A percentile compares a stretch with the other conserved stretches of the same genome.
phyloP scores from a whole-genome alignment of 2,329 filamentous ascomycete genomes.

The Aspergillus vadensis region DNA sequence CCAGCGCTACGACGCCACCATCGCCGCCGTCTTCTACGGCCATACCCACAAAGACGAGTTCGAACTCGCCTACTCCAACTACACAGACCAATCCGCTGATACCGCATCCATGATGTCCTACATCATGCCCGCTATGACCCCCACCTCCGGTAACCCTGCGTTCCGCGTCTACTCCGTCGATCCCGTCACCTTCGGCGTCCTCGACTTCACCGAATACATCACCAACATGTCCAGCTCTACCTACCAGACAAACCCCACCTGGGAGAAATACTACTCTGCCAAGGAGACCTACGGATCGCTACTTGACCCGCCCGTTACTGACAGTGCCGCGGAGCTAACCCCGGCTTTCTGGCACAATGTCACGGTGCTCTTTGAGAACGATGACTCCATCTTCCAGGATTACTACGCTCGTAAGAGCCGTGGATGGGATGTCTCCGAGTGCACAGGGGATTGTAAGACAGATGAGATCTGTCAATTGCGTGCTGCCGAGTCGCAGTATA shows the following conservation, averaged over 20 bases:
- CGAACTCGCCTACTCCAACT: conserved; percentile 58
- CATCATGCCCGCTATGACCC: conserved; percentile 56
- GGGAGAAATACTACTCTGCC: conserved; percentile 51
- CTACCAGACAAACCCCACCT: conserved; percentile 55
- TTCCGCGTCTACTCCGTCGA: conserved; percentile 60
- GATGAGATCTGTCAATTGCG: conserved; percentile 50
- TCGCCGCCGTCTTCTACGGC: conserved; percentile 58
- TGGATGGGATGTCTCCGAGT: conserved; percentile 47
- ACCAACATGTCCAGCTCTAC: conserved; percentile 57
- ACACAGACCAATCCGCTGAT: conserved; percentile 44
- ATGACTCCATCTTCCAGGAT: conserved; percentile 50
- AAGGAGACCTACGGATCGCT: conserved; percentile 51
- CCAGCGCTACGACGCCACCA: conserved; percentile 57
- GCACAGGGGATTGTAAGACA: conserved; percentile 48
- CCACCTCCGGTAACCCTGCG: conserved; percentile 57
- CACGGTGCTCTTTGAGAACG: conserved; percentile 52
- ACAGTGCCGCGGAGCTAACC: conserved; percentile 54
- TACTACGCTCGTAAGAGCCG: conserved; percentile 54
- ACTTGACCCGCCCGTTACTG: conserved; percentile 34
- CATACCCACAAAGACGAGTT: conserved; percentile 59
- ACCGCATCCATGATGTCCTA: conserved; percentile 54
- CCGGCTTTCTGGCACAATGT: conserved; percentile 62
- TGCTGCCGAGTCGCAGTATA: conserved; percentile 53
- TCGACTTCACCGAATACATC: conserved; percentile 54
- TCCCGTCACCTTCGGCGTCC: conserved; percentile 55